phyloP scores from a whole-genome alignment of 495 filamentous ascomycete species.

The Penicillium riverlandense region DNA sequence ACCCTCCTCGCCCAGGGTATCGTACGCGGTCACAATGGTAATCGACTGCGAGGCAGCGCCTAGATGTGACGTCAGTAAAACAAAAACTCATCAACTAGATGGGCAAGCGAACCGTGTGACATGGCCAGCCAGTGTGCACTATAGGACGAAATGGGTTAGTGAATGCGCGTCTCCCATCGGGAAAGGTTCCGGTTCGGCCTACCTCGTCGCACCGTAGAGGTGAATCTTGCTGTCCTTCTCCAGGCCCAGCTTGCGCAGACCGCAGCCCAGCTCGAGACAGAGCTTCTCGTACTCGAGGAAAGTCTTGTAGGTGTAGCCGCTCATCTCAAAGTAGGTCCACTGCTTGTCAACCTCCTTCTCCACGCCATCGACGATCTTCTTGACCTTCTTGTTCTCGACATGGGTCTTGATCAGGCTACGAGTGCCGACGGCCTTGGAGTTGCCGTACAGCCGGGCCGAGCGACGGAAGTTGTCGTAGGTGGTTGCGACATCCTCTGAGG shows the following conservation, averaged over 20 bases:
- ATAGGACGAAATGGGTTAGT: conserved; percentile 3
- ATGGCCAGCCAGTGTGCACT: conserved; percentile 73
- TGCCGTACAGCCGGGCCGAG: conserved; percentile 76
- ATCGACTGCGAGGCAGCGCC: conserved; percentile 81
- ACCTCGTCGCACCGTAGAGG: conserved; percentile 84
- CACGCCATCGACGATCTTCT: conserved; percentile 89
- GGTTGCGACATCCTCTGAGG: conserved; percentile 68
- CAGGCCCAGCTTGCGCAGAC: conserved; percentile 75
- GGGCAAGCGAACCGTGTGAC: conserved; percentile 48
- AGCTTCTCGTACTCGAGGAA: conserved; percentile 85
- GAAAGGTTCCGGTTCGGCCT: conserved; percentile 1
- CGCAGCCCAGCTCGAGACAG: conserved; percentile 65
- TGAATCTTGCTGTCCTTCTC: conserved; percentile 67
- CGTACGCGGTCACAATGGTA: conserved; percentile 94
- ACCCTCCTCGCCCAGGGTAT: conserved; percentile 92
- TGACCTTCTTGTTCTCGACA: conserved; percentile 90
- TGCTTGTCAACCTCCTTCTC: conserved; percentile 89
- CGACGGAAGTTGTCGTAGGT: conserved; percentile 78
- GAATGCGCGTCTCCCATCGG: neutral
- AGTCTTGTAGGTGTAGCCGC: conserved; percentile 75
- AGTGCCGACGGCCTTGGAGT: conserved; percentile 76
- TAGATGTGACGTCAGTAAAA: conserved; percentile 4
- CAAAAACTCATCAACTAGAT: neutral
- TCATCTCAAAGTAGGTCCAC: conserved; percentile 94
- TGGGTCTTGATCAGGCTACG: conserved; percentile 79